Conservation (phyloP, 306 rosid genomes). For the Acacia acuminata region DNA sequence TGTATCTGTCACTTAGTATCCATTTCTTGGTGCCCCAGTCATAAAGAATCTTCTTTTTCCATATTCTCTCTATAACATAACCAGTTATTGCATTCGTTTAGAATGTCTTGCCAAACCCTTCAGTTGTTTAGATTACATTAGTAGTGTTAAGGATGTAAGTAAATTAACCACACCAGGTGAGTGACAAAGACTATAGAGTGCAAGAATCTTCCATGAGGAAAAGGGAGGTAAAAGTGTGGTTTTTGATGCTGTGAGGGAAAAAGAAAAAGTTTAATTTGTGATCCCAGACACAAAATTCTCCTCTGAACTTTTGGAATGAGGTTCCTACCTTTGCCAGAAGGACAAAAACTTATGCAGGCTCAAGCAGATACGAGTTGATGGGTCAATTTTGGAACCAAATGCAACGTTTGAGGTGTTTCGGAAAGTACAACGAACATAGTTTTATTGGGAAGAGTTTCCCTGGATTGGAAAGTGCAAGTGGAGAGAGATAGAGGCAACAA, state of each 20-base stretch:
- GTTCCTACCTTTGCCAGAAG: slow-evolving; percentile 42
- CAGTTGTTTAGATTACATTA: slow-evolving; percentile 7
- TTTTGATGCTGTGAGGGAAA: slow-evolving; percentile 40
- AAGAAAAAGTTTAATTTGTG: slow-evolving; percentile 36
- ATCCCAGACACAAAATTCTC: slow-evolving; percentile 35
- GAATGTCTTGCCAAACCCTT: neutral
- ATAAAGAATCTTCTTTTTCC: neutral
- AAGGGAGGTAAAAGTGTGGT: slow-evolving; percentile 33
- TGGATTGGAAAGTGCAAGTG: slow-evolving; percentile 35
- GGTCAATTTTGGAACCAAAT: slow-evolving; percentile 35
- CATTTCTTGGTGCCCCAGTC: slow-evolving; percentile 6
- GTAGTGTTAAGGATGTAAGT: slow-evolving; percentile 16
- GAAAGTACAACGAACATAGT: slow-evolving; percentile 28
- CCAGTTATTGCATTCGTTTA: neutral
- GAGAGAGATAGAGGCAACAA: slow-evolving; percentile 23
- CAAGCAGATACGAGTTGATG: slow-evolving; percentile 26
- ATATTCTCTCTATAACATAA: neutral
- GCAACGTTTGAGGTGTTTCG: slow-evolving; percentile 37
- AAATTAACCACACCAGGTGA: slow-evolving; percentile 17
- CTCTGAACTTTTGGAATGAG: slow-evolving; percentile 43
- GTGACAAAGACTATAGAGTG: slow-evolving; percentile 37
- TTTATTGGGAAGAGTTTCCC: slow-evolving; percentile 34
- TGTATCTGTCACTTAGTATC: slow-evolving; percentile 18
- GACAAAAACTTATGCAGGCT: slow-evolving; percentile 35
- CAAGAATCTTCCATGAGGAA: slow-evolving; percentile 40